Base-by-base conservation (phyloP, 768 basidiomycete genomes). In the Terana coerulea region DNA sequence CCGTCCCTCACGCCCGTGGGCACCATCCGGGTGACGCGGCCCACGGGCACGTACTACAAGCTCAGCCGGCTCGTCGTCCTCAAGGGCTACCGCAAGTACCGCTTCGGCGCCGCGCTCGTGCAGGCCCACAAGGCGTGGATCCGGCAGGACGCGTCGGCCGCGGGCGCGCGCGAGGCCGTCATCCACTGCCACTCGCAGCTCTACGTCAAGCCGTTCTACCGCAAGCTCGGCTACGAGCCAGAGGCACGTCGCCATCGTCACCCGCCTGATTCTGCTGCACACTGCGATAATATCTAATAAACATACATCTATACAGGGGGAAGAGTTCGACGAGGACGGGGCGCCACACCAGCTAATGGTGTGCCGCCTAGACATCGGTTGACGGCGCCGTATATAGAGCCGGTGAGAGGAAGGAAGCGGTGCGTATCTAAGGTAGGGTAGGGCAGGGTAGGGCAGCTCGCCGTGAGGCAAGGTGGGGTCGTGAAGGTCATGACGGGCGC, bases 331-430 rank as follows among this genome's bases (percentile, higher is more conserved):
- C 67, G 88, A 84, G 70, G 91, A 87, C 51, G 90, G 89, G 28
- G 89, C 80, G 62, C 89, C 87, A 52, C 90, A 93, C 77, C 89
- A 91, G 65, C 84, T 81, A 69, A 89, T 92, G 89, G 75, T 84
- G 54, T 68, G 77, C 59, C 73, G 69, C 56, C 66, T 88, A 77
- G 53, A 68, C 70, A 64, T 65, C 42, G 5, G 25, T 35, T 5
- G 61, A 57, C 51, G 26, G 21, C 26, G n/a, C 28, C 49, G 49
- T 25, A 29, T 19, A 30, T 30, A 19, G 26, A 29, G 14, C 26
- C 15, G 37, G 43, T 21, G 35, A 43, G 5, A 42, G 28, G n/a
- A 12, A 29, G 17, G 25, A 22, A 47, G 46, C n/a, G n/a, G n/a
- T n/a, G n/a, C 24, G 33, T 34, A 29, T 40, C 34, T 49, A 49